Evolutionary conservation across 208 protist genomes (phyloP), one percentile per base, ranked within the genome.

Genomic region (Crithidia expoeki): DNA sequence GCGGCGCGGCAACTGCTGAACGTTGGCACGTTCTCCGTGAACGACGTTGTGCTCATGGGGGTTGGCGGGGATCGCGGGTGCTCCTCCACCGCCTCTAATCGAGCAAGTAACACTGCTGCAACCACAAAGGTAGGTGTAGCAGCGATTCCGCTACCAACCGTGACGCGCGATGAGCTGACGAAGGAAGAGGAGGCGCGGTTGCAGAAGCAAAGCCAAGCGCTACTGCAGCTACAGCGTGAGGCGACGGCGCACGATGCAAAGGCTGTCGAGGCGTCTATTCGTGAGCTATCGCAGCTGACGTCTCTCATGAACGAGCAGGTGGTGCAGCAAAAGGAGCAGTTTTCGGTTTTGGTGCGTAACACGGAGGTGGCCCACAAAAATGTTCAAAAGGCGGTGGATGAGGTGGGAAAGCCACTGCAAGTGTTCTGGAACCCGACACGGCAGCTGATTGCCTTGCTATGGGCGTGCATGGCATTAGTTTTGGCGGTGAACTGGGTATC

Each of bases 221-320:
- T 96, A 49, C 34, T 83, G 49, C 55, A 92, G 34, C 53, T 76
- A 40, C 92, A 94, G 59, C 61, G 60, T 25, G 72, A 79, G 65
- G 84, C 83, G 14, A 78, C 76, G 12, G 81, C 84, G 17, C 68
- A 88, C 32, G 92, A 94, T 59, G 92, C 89, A 0, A 88, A 85
- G 51, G 65, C 64, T 2, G 77, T 96, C 11, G 92, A 94, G 73
- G 77, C 73, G 0, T 89, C 86, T 3, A 84, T 96, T 21, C 77
- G 86, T 23, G 92, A 96, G 36, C 75, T 96, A 2, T 94, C 92
- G n/a, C 88, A 94, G 72, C 76, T 96, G 33, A 96, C 88, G 10
- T 87, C 85, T 2, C 71, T 96, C 16, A 88, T 94, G 79, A 96
- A 86, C 64, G 89, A 94, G 56, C 74, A 86, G 63, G 84, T 94